phyloP scores from a whole-genome alignment of 2,329 filamentous ascomycete species.

The Kalmusia sp. region DNA sequence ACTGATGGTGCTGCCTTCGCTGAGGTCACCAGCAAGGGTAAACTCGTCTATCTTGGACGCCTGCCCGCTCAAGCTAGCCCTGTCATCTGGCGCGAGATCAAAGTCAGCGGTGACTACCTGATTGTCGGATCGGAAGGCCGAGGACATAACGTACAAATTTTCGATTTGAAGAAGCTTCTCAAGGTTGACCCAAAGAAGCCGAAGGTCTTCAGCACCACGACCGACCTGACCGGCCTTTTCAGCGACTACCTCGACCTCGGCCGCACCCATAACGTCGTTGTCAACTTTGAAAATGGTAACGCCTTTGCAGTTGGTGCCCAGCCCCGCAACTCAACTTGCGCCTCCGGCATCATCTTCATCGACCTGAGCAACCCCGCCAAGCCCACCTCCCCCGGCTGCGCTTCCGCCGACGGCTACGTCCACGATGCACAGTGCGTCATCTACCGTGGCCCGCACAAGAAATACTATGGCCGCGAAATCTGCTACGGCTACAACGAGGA shows the following conservation, averaged over 20 bases:
- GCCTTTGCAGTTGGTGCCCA: constrained; percentile 42
- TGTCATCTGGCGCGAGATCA: constrained; percentile 62
- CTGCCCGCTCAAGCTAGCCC: constrained; percentile 55
- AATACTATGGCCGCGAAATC: constrained; percentile 60
- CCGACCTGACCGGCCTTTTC: constrained; percentile 39
- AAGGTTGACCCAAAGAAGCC: constrained; percentile 41
- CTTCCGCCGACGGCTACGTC: constrained; percentile 64
- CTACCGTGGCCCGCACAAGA: constrained; percentile 60
- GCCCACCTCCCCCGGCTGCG: constrained; percentile 59
- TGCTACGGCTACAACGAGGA: constrained; percentile 66
- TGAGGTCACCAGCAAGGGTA: constrained; percentile 57
- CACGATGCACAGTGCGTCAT: constrained; percentile 68
- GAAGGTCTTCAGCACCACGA: constrained; percentile 35
- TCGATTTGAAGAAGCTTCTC: constrained; percentile 60
- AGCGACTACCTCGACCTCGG: constrained; percentile 26
- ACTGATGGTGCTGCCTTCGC: constrained; percentile 63
- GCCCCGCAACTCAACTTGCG: constrained; percentile 50
- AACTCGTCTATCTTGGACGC: constrained; percentile 61
- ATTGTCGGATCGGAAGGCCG: constrained; percentile 49
- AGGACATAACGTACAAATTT: constrained; percentile 65
- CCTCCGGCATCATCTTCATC: constrained; percentile 64
- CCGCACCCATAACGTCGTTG: constrained; percentile 45
- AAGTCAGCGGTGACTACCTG: constrained; percentile 48
- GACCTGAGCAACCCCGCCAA: constrained; percentile 60
- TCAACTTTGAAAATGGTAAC: constrained; percentile 44